A percentile compares a stretch with the other conserved stretches of the same genome.
Conservation (phyloP, 768 basidiomycete species). For the Filobasidium wieringae region DNA sequence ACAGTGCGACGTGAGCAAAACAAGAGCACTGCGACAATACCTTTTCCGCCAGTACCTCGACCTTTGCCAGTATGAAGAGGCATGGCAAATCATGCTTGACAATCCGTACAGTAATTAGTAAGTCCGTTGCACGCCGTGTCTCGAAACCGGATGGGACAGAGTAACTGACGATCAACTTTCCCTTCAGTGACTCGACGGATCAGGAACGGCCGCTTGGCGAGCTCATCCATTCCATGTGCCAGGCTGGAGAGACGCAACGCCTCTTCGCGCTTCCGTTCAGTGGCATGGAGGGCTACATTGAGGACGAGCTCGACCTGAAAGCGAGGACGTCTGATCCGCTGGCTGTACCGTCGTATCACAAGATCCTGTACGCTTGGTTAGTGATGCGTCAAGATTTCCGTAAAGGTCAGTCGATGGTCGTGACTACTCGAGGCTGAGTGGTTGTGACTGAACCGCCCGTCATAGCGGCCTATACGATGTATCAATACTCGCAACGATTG, state of each 20-base stretch:
- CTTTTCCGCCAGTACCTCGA: constrained; percentile 65
- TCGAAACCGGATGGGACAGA: background rate
- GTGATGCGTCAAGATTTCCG: constrained; percentile 76
- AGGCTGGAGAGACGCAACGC: constrained; percentile 64
- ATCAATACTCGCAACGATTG: constrained; percentile 73
- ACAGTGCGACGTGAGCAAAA: constrained; percentile 46
- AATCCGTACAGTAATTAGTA: constrained; percentile 68
- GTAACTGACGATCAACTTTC: constrained; percentile 6
- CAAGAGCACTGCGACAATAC: constrained; percentile 59
- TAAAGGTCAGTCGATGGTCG: constrained; percentile 55
- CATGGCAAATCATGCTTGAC: constrained; percentile 65
- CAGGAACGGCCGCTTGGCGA: constrained; percentile 70
- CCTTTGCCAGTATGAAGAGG: constrained; percentile 68
- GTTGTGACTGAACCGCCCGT: constrained; percentile 1
- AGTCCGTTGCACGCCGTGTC: constrained; percentile 36
- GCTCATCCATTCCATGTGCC: constrained; percentile 84
- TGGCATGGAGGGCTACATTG: constrained; percentile 73
- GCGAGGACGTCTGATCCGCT: constrained; percentile 86
- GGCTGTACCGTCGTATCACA: constrained; percentile 68
- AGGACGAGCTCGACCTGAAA: constrained; percentile 78
- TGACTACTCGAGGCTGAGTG: background rate
- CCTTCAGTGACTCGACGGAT: constrained; percentile 40
- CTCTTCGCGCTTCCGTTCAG: constrained; percentile 74
- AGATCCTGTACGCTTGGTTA: constrained; percentile 91
- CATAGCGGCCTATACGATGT: constrained; percentile 82